Evolutionary conservation across 768 basidiomycete genomes (phyloP).

Genomic region (Leccinellum albellum): DNA sequence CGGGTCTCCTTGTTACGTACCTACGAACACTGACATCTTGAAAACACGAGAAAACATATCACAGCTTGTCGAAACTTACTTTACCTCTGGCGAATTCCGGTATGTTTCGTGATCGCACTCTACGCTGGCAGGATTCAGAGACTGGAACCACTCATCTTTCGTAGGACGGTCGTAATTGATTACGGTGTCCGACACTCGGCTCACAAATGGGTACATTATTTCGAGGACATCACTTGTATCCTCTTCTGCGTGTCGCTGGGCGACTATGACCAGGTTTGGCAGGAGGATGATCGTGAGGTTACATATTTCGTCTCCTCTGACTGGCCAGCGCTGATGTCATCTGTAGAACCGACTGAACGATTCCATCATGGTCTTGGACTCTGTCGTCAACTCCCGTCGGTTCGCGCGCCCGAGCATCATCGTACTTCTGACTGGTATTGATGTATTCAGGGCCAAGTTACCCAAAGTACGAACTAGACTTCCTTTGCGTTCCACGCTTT

Average conservation of each 20-base stretch:
- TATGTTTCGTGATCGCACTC: not conserved
- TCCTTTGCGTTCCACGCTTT: not conserved
- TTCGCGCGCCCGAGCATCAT: not conserved
- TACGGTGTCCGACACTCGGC: not conserved
- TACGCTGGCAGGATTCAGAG: too few species aligned
- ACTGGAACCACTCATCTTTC: not conserved
- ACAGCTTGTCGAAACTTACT: not conserved
- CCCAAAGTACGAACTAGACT: not conserved
- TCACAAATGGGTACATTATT: not conserved
- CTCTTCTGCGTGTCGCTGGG: not conserved
- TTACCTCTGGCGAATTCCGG: not conserved
- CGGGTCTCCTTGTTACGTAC: constrained; percentile 1
- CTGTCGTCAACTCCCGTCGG: not conserved
- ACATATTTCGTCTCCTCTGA: not conserved
- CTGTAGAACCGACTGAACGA: not conserved
- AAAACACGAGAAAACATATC: not conserved
- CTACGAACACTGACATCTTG: not conserved
- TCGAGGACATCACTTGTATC: not conserved
- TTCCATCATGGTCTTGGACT: not conserved
- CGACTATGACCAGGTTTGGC: not conserved
- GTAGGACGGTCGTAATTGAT: not conserved
- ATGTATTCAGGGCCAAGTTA: not conserved
- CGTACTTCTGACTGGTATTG: not conserved
- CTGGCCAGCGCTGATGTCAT: not conserved
- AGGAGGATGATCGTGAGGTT: not conserved